Percentiles rank a stretch among this genome's conserved stretches.
phyloP scores from a whole-genome alignment of 2,329 filamentous ascomycete species.

The Gyromitra esculenta region DNA sequence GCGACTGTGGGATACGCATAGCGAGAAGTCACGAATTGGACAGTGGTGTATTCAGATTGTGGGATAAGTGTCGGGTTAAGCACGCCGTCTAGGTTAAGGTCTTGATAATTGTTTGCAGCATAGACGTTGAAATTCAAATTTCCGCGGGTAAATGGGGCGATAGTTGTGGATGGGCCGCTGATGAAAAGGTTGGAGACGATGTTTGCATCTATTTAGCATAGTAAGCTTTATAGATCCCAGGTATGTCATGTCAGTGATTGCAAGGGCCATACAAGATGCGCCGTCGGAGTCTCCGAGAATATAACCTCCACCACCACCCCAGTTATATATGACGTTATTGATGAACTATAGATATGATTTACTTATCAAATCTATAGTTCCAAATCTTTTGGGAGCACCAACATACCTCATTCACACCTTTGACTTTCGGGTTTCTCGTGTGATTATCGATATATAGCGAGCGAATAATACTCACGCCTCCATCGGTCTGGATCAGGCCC shows the following conservation, averaged over 20 bases:
- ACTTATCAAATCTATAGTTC: neutral
- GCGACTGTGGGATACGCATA: constrained; percentile 63
- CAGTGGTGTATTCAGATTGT: constrained; percentile 63
- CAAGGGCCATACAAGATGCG: constrained; percentile 59
- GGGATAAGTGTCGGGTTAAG: constrained; percentile 65
- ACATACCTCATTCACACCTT: constrained; percentile 67
- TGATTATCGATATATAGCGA: constrained; percentile 70
- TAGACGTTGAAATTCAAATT: constrained; percentile 67
- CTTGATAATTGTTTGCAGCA: constrained; percentile 66
- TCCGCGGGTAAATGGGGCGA: constrained; percentile 67
- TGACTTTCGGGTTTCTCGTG: constrained; percentile 68
- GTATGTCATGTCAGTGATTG: neutral
- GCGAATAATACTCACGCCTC: constrained; percentile 65
- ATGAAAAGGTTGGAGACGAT: constrained; percentile 70
- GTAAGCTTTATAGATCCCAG: neutral
- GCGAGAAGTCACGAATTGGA: constrained; percentile 62
- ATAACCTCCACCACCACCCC: constrained; percentile 67
- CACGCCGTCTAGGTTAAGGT: constrained; percentile 64
- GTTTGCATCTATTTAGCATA: constrained; percentile 61
- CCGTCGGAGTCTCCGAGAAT: constrained; percentile 66
- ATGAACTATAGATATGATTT: constrained; percentile 52
- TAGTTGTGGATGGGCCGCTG: constrained; percentile 65
- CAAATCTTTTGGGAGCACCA: neutral
- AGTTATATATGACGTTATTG: constrained; percentile 68
- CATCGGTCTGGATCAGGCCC: constrained; percentile 65